Percentiles rank a stretch among this genome's conserved stretches.
Evolutionary conservation across 805 yeast genomes (phyloP).

Genomic region (Lachancea waltii): DNA sequence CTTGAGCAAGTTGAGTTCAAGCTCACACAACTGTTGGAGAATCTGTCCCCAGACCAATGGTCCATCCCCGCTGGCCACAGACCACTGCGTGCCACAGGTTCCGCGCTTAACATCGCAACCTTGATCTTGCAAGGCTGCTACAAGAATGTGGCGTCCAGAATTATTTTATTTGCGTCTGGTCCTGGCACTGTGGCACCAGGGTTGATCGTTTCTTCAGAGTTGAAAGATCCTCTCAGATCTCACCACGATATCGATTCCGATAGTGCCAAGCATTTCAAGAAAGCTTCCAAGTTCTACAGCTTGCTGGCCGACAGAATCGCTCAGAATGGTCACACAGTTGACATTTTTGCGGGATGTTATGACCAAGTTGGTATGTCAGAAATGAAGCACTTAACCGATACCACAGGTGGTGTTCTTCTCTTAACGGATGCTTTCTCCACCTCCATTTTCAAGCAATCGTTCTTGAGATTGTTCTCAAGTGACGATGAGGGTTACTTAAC

Average conservation of each 20-base stretch:
- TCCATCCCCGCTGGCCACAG: conserved; percentile 76
- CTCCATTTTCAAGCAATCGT: conserved; percentile 87
- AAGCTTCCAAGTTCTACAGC: conserved; percentile 78
- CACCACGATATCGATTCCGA: conserved; percentile 95
- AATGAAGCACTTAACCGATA: conserved; percentile 79
- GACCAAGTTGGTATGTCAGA: conserved; percentile 94
- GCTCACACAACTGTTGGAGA: conserved; percentile 71
- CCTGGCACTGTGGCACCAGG: conserved; percentile 96
- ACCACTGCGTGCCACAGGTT: conserved; percentile 87
- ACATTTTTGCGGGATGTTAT: conserved; percentile 89
- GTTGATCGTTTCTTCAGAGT: conserved; percentile 80
- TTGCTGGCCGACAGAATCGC: conserved; percentile 66
- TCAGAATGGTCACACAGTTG: conserved; percentile 70
- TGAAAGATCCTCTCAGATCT: conserved; percentile 94
- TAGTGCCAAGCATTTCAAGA: conserved; percentile 76
- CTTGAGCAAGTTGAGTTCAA: conserved; percentile 76
- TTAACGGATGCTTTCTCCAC: conserved; percentile 92
- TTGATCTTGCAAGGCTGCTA: conserved; percentile 74
- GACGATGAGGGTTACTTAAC: conserved; percentile 82
- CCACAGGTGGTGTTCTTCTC: conserved; percentile 85
- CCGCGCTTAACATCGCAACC: conserved; percentile 82
- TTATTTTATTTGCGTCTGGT: conserved; percentile 88
- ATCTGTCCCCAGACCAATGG: conserved; percentile 81
- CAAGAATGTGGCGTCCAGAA: conserved; percentile 81
- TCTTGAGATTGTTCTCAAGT: conserved; percentile 76